Percentiles rank a stretch among this genome's conserved stretches.
phyloP scores from a whole-genome alignment of 805 yeast genomes.

The Wickerhamiella shivajii region DNA sequence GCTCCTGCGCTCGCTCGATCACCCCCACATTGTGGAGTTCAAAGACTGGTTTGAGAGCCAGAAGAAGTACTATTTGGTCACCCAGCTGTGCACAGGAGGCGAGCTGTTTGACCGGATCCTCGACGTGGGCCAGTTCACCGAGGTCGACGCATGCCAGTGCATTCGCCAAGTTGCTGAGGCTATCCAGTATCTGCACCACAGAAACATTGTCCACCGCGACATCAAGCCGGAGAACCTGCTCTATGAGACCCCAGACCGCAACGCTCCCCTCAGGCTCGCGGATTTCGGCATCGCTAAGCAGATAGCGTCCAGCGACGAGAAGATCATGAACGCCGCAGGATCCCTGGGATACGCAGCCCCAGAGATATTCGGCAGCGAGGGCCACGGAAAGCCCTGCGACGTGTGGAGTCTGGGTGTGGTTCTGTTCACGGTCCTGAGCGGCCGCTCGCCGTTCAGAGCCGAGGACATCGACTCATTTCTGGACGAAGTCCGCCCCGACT shows the following conservation, averaged over 20 bases:
- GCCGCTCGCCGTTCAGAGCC: slow-evolving; percentile 82
- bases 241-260: slow-evolving; percentile 39
- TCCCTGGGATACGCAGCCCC: slow-evolving; percentile 97
- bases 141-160: slow-evolving; percentile 67
- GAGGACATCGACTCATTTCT: slow-evolving; percentile 72
- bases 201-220: slow-evolving; percentile 82
- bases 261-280: slow-evolving; percentile 70
- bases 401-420: slow-evolving; percentile 93
- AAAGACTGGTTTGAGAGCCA: slow-evolving; percentile 87
- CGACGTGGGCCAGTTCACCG: slow-evolving; percentile 71
- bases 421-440: slow-evolving; percentile 77
- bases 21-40: slow-evolving; percentile 80
- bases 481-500: slow-evolving; percentile 57
- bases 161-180: slow-evolving; percentile 66
- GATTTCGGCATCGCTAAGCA: slow-evolving; percentile 93
- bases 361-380: slow-evolving; percentile 64
- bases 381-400: slow-evolving; percentile 93
- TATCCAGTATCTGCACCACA: slow-evolving; percentile 56
- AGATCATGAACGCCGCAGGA: slow-evolving; percentile 65
- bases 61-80: slow-evolving; percentile 85
- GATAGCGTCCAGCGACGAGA: slow-evolving; percentile 43
- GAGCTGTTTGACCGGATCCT: slow-evolving; percentile 83
- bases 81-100: slow-evolving; percentile 93
- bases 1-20: slow-evolving; percentile 50
- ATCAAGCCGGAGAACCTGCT: slow-evolving; percentile 87